phyloP scores from a whole-genome alignment of 2,329 filamentous ascomycete species.

The Talaromyces sp. region DNA sequence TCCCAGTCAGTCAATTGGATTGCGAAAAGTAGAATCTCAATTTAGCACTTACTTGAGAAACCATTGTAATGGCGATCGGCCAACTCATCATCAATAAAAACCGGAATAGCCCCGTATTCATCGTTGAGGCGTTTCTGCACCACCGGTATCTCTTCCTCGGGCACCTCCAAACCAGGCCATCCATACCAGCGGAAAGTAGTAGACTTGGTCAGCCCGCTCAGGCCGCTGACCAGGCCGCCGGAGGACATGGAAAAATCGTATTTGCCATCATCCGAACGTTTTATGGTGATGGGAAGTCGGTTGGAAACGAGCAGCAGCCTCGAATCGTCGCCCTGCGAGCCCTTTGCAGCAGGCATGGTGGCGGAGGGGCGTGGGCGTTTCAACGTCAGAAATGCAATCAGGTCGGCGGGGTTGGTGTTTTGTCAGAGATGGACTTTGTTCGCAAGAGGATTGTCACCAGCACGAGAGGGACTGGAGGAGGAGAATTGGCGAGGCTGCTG shows the following conservation, averaged over 20 bases:
- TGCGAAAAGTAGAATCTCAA: neutral
- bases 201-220: slow-evolving; percentile 85
- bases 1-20: neutral
- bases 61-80: slow-evolving; percentile 97
- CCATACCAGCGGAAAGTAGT: slow-evolving; percentile 98
- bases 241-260: slow-evolving; percentile 97
- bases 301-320: slow-evolving; percentile 84
- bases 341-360: slow-evolving; percentile 31
- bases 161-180: slow-evolving; percentile 90
- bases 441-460: neutral
- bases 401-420: neutral
- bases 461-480: neutral
- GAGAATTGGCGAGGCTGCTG: neutral
- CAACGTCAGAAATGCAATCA: neutral
- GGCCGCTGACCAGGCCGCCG: slow-evolving; percentile 85
- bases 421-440: neutral
- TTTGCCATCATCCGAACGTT: slow-evolving; percentile 81
- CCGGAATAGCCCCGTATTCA: slow-evolving; percentile 81
- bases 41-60: slow-evolving; percentile 69
- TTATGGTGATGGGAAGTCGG: slow-evolving; percentile 92
- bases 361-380: neutral
- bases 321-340: slow-evolving; percentile 27
- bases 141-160: slow-evolving; percentile 68
- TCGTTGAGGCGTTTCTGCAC: slow-evolving; percentile 76
- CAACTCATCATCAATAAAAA: slow-evolving; percentile 89